phyloP scores from a whole-genome alignment of 257 asterid genomes.

The Salvia splendens region DNA sequence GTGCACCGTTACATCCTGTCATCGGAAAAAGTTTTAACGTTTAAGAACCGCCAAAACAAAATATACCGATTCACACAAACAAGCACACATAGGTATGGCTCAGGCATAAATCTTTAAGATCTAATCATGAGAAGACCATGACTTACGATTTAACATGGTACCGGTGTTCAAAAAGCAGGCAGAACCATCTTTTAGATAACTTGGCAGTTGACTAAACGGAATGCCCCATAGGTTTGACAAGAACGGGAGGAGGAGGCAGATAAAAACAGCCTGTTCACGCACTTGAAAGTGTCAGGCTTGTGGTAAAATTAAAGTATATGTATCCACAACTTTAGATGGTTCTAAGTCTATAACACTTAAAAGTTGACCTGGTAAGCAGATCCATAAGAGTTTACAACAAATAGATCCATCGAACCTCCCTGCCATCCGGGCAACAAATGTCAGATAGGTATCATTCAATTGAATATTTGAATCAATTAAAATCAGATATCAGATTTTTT shows the following conservation, averaged over 20 bases:
- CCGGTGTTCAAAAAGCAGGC: conserved; percentile 95
- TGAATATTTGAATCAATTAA: conserved; percentile 11
- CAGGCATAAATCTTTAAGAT: conserved; percentile 1
- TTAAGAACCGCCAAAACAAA: conserved; percentile 10
- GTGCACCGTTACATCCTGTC: conserved; percentile 92
- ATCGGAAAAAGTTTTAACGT: conserved; percentile 24
- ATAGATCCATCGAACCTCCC: conserved; percentile 82
- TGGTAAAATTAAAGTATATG: conserved; percentile 23
- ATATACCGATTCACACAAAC: background rate
- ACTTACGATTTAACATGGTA: conserved; percentile 63
- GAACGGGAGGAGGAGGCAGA: conserved; percentile 92
- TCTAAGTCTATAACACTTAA: conserved; percentile 14
- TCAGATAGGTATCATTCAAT: background rate
- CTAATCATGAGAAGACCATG: conserved; percentile 22
- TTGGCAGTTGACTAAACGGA: conserved; percentile 77
- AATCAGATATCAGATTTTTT: conserved; percentile 6
- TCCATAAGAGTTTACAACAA: conserved; percentile 90
- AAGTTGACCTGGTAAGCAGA: conserved; percentile 83
- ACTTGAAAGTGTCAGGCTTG: conserved; percentile 37
- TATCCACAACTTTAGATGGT: conserved; percentile 20
- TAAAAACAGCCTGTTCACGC: conserved; percentile 69
- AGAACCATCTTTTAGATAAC: conserved; percentile 84
- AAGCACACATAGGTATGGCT: background rate
- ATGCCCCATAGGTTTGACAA: conserved; percentile 93
- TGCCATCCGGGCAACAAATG: conserved; percentile 41